Evolutionary conservation across 306 rosid species (phyloP), one percentile per base, ranked within the genome.

Genomic region (Oxytropis ochrocephala): DNA sequence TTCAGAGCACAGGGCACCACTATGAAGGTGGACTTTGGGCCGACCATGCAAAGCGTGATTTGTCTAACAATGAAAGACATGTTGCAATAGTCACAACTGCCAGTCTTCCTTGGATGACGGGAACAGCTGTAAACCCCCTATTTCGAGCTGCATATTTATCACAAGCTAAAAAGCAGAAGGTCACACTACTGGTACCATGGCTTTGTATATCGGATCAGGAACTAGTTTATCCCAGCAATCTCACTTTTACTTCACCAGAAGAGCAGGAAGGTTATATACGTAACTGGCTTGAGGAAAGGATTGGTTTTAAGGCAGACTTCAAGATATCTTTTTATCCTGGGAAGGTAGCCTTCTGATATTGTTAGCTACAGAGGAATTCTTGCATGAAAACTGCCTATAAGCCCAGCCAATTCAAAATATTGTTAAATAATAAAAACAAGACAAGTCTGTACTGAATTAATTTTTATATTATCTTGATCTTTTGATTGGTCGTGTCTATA

Each of bases 91-190:
- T 94, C 64, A 95, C 99, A 63, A 95, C 99, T 21, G 99, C 99
- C 46, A 95, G 97, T 80, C 96, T 95, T 85, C 97, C 97, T 69
- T 95, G 99, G 99, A 87, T 95, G 99, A 95, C 97, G 0, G 99
- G 99, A 73, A 91, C 99, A 43, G 92, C 99, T 30, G 99, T 95
- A 64, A 95, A 95, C 68, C 99, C 97, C 29, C 83, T 91, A 72
- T 95, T 91, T 77, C 90, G 99, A 70, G 99, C 99, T 64, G 99
- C 99, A 33, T 91, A 95, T 83, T 83, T 95, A 70, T 88, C 99
- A 12, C 78, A 86, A 65, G 75, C 96, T 70, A 88, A 88, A 49
- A 87, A 84, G 65, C 96, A 84, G 72, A 86, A 81, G 67, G 99
- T 95, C 50, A 95, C 99, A 16, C 78, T 91, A 52, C 69, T 95